These are phyloP conservation scores for Botrytis aclada DNA, from an alignment of 2,329 filamentous ascomycete species.

Conservation along the genomic window DNA sequence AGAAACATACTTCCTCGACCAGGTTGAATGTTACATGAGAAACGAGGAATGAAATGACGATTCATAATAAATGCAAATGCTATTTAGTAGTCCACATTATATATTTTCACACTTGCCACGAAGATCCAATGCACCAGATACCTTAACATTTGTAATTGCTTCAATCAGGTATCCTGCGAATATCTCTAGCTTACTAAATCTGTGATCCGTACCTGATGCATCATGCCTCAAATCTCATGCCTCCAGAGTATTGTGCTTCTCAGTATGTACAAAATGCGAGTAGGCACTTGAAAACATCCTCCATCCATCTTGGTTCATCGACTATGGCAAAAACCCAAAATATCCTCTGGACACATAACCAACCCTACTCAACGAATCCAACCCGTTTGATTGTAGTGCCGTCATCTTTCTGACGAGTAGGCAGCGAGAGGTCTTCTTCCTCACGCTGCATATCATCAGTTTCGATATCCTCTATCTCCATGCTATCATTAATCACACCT, in stretches of 20 bases:
- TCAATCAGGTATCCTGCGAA: neutral
- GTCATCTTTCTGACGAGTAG: neutral
- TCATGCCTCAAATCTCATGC: neutral
- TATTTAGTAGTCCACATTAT: neutral
- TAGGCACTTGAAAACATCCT: neutral
- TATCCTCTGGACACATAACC: neutral
- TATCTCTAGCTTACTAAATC: neutral
- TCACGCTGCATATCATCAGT: constrained; percentile 28
- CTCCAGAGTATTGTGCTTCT: constrained; percentile 8
- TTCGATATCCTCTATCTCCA: constrained; percentile 36
- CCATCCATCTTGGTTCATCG: neutral
- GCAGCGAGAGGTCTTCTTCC: constrained; percentile 16
- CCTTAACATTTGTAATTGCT: neutral
- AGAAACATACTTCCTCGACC: neutral
- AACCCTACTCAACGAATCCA: constrained; percentile 26
- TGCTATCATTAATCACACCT: constrained; percentile 35
- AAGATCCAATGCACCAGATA: too few species aligned
- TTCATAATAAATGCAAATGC: neutral
- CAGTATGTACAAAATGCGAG: neutral
- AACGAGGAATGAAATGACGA: neutral
- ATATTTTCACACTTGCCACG: neutral
- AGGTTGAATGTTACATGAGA: neutral
- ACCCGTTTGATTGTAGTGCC: constrained; percentile 32
- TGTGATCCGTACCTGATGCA: neutral
- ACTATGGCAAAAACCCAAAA: neutral